phyloP scores from a whole-genome alignment of 2,329 filamentous ascomycete species.

The Dendrostoma leiphaemia region DNA sequence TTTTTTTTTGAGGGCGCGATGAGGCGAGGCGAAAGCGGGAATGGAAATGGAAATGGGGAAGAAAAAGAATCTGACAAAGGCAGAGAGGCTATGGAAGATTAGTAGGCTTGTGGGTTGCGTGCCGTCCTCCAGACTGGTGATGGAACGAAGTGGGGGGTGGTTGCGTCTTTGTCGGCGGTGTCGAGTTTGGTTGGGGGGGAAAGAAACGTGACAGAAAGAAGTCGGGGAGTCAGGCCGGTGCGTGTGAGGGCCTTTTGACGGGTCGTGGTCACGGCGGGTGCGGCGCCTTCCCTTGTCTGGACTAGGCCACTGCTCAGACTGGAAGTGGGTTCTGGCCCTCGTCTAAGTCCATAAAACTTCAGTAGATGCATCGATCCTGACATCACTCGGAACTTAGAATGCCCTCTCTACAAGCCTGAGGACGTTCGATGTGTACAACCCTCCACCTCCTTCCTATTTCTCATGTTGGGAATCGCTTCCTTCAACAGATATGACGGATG shows the following conservation, averaged over 20 bases:
- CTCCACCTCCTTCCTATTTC: background rate
- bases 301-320: background rate
- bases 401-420: background rate
- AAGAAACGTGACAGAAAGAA: background rate
- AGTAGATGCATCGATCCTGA: slow-evolving; percentile 9
- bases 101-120: background rate
- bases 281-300: background rate
- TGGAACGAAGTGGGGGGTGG: background rate
- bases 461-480: slow-evolving; percentile 24
- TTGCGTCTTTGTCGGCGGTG: background rate
- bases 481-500: slow-evolving; percentile 69
- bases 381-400: slow-evolving; percentile 3
- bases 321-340: background rate
- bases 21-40: background rate
- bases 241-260: background rate
- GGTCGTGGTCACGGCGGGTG: background rate
- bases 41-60: background rate
- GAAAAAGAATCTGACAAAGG: slow-evolving; percentile 1
- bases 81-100: background rate
- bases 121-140: background rate
- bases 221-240: background rate
- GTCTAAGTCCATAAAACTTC: slow-evolving; percentile 6
- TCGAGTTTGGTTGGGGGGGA: background rate
- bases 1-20: background rate
- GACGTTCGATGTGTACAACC: too few species aligned